Base-by-base conservation (phyloP, 2,329 filamentous ascomycete species). In the Bipolaris sorokiniana region DNA sequence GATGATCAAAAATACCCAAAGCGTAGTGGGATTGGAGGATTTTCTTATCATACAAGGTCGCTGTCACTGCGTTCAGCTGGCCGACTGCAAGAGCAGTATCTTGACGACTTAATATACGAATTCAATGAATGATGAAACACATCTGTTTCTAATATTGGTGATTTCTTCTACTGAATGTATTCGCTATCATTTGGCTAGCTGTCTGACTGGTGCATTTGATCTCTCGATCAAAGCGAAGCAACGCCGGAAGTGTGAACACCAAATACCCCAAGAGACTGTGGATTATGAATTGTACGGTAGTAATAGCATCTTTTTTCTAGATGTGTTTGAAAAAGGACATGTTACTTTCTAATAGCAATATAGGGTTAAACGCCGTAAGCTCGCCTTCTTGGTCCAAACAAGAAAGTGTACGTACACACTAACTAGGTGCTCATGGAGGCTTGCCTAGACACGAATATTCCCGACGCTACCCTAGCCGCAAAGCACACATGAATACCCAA, bases 61-160 rank as follows among this genome's bases (percentile, higher is more conserved):
- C 47, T 50, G 48, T 52, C 54, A 65, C 44, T 58, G 58, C 54
- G 64, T 47, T 65, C 46, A 50, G 53, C 58, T 57, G 54, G 41
- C 28, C 20, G 49, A 48, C 49, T 60, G 56, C 56, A 57, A 57
- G 60, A 62, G 61, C 57, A 41, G 50, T 55, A 31, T 48, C 44
- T 41, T 46, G 46, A 56, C 46, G 44, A 28, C 10, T 16, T 22
- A 47, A 50, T 48, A 40, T 49, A 54, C 26, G 54, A 52, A 26
- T 47, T 40, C 56, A 60, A 62, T 54, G 44, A 63, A 44, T 50
- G 13, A 48, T 34, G 10, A 45, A 34, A 31, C 13, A n/a, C 28
- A 36, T 10, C 3, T 15, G 4, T 34, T 33, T 16, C 23, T 7
- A 13, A 23, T n/a, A 5, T 9, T 2, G 15, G 38, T 49, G 23